Evolutionary conservation across 2,329 filamentous ascomycete species (phyloP), one percentile per base, ranked within the genome.

Genomic region (Hypoxylon sp.): DNA sequence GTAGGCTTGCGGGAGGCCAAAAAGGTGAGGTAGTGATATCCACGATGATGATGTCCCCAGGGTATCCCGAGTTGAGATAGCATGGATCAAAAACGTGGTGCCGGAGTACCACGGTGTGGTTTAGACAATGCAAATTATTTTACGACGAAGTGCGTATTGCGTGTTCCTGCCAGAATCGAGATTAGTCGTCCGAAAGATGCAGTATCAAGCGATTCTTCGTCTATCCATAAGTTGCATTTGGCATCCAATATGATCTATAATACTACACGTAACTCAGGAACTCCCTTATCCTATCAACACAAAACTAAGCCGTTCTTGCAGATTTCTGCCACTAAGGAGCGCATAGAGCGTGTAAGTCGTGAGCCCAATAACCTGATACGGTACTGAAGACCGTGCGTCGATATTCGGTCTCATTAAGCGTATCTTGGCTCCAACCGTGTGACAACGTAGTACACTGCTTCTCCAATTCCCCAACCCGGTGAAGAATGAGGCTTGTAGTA

Each of bases 111-210:
- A 48, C 44, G 63, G 22, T 57, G 55, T 60, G 65, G 36, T 38
- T 61, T 61, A 67, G 63, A 64, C 55, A 64, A 66, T 66, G 56
- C 59, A 48, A 61, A 63, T 56, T 61, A 64, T 48, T 63, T 58
- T 49, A 61, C 22, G 50, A 66, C 36, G 18, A 67, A 46, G 24
- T 51, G n/a, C 46, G 24, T 24, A 20, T 45, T 42, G 28, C 11
- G n/a, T 33, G 9, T 24, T 16, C 12, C 33, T 38, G 30, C 38
- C 8, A 26, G 32, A 32, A 16, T 49, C 2, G 20, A 14, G 20
- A 22, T 4, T 12, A n/a, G 14, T 24, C 26, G 24, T 14, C 11
- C 24, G 42, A 24, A 46, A 46, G 11, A 24, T 1, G 7, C 16
- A 16, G 7, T 20, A 40, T 40, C 36, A 9, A 40, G 36, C 11